Conservation (phyloP, 495 filamentous ascomycete genomes). For the Trypethelium eluteriae region DNA sequence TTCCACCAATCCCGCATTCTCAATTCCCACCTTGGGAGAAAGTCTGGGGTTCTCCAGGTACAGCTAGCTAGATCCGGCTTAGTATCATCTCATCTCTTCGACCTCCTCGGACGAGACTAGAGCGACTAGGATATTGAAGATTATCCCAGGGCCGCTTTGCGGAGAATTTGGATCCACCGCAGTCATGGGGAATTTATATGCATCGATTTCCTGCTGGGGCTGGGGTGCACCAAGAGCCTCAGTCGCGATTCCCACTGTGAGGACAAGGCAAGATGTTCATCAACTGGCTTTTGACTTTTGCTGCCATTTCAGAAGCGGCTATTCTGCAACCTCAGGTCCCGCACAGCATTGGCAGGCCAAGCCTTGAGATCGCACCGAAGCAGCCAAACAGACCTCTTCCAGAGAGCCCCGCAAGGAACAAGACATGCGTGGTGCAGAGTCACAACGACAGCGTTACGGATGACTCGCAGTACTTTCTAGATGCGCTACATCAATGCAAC, state of each 20-base stretch:
- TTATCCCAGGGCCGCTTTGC: background rate
- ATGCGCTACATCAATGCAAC: conserved; percentile 55
- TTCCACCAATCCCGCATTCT: conserved; percentile 1
- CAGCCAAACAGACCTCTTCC: conserved; percentile 23
- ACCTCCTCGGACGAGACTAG: conserved; percentile 6
- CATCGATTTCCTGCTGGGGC: background rate
- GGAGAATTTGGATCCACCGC: conserved; percentile 5
- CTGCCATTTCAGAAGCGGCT: conserved; percentile 1
- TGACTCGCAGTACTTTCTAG: conserved; percentile 51
- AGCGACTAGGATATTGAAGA: background rate
- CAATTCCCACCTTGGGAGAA: background rate
- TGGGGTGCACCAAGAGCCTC: background rate
- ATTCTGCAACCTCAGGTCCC: background rate
- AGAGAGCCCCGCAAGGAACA: conserved; percentile 21
- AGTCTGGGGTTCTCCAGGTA: conserved; percentile 9
- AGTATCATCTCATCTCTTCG: background rate
- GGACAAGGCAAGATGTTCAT: background rate
- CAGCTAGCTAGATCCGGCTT: background rate
- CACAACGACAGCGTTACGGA: conserved; percentile 43
- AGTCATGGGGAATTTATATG: background rate
- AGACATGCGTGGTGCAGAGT: conserved; percentile 28
- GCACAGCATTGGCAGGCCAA: background rate
- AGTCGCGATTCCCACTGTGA: background rate
- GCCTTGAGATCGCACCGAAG: conserved; percentile 13
- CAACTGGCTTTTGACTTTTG: background rate